Evolutionary conservation across 768 basidiomycete species (phyloP).

Genomic region (Candolleomyces aberdarensis): DNA sequence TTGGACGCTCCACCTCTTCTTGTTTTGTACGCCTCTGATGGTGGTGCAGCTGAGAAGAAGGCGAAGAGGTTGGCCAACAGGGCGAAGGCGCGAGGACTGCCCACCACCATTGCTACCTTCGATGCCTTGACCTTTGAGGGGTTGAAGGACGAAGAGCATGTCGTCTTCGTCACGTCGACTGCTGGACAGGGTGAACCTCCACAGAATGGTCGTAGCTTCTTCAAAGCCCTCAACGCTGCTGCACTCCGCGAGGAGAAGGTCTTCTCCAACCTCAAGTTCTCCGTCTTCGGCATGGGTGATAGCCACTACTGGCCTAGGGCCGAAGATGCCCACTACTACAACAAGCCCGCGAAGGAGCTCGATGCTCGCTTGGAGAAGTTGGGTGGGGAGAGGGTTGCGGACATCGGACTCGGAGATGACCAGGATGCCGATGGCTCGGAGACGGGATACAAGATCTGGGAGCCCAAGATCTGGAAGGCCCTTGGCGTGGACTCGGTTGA

Average conservation of each 20-base stretch:
- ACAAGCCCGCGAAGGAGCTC: constrained; percentile 92
- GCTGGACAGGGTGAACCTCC: constrained; percentile 98
- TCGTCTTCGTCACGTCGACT: constrained; percentile 85
- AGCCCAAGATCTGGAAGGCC: constrained; percentile 89
- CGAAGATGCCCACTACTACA: constrained; percentile 98
- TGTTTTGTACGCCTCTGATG: constrained; percentile 93
- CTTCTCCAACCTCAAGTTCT: constrained; percentile 64
- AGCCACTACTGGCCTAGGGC: constrained; percentile 98
- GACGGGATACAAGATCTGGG: constrained; percentile 98
- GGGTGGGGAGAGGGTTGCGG: constrained; percentile 72
- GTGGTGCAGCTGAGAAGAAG: constrained; percentile 93
- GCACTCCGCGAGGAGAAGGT: constrained; percentile 53
- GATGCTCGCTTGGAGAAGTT: constrained; percentile 75
- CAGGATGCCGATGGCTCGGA: constrained; percentile 95
- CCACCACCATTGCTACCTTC: constrained; percentile 69
- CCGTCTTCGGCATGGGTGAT: constrained; percentile 95
- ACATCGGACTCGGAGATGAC: constrained; percentile 89
- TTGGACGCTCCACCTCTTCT: constrained; percentile 88
- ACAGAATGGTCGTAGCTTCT: constrained; percentile 89
- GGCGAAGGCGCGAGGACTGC: constrained; percentile 81
- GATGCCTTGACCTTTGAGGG: constrained; percentile 79
- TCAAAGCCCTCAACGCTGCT: constrained; percentile 79
- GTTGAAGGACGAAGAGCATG: constrained; percentile 71
- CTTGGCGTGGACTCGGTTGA: constrained; percentile 89
- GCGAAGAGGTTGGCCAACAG: constrained; percentile 84